Evolutionary conservation across 2,329 filamentous ascomycete genomes (phyloP).

Genomic region (Penicillium brevicompactum): DNA sequence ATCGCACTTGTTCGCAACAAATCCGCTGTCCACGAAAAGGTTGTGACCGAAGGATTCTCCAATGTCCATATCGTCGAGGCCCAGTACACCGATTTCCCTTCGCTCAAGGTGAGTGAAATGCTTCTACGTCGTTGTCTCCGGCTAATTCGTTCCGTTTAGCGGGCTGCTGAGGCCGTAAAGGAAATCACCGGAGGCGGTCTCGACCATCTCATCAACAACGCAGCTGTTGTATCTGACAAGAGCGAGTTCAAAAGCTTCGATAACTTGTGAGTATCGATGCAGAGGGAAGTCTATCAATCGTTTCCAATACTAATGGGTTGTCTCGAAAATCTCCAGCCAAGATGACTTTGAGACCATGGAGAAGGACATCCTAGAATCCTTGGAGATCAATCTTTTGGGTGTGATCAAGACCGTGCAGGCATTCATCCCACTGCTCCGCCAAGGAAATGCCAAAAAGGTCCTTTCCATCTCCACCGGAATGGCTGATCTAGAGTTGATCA

Average conservation of each 20-base stretch:
- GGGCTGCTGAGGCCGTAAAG: neutral
- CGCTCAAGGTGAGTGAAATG: neutral
- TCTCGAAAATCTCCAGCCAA: neutral
- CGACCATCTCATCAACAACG: neutral
- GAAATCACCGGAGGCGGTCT: neutral
- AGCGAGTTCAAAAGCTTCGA: neutral
- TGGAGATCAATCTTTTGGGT: neutral
- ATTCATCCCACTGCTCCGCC: slow-evolving; percentile 42
- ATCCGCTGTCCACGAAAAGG: slow-evolving; percentile 1
- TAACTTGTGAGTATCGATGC: neutral
- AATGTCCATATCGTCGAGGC: slow-evolving; percentile 1
- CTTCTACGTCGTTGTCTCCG: too few relatives aligned
- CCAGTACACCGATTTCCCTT: neutral
- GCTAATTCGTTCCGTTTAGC: neutral
- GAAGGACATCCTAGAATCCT: neutral
- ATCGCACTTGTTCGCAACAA: slow-evolving; percentile 11
- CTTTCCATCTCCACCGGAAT: slow-evolving; percentile 42
- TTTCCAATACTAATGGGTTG: neutral
- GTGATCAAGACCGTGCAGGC: slow-evolving; percentile 4
- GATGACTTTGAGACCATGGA: neutral
- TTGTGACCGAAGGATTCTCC: neutral
- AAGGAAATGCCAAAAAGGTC: slow-evolving; percentile 46
- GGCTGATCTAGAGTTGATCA: slow-evolving; percentile 32
- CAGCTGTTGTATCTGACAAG: neutral
- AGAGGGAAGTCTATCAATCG: too few relatives aligned